Base-by-base conservation (phyloP, 192 early-diverging fungal genomes). In the Gaertneriomyces semiglobifer region DNA sequence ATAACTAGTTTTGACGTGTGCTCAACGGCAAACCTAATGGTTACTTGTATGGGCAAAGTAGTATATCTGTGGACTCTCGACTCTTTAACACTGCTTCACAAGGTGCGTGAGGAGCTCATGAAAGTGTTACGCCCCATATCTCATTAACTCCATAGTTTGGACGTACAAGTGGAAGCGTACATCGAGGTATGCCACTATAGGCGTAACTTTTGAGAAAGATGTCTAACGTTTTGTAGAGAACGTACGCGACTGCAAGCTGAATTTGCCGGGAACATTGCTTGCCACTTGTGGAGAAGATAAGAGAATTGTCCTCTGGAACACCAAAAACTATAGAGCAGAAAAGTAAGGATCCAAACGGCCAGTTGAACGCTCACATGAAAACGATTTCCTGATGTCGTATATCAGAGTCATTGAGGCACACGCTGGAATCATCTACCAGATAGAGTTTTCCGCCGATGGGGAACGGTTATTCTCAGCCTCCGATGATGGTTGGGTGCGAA, bases 251-350 rank as follows among this genome's bases (percentile, higher is more conserved):
- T 77, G 75, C 57, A 53, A 51, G 18, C 77, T 81, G 57, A 68
- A 81, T 43, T 8, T 44, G 1, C 20, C 62, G 7, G 83, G 75
- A 0, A 59, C 44, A 20, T 60, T 68, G 5, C 39, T 80, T 7
- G 79, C 66, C 5, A 79, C 80, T 4, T 50, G 56, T 25, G 79
- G 79, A 2, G 75, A 77, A 12, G 80, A 81, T 54, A 73, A 65
- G 41, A 71, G 80, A 7, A 65, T 82, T 38, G 76, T 85, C 4
- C 60, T 85, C 12, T 86, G 84, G 84, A 80, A 72, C 64, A 44
- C 84, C 10, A 67, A 74, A 60, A 62, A 46, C 1, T 54, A 51
- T 7, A 53, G 58, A 58, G 64, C 81, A 1, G 60, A 75, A 60
- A 81, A 83, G 81, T 79, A 65, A 61, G 79, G 42, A 14, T 11